These are phyloP conservation scores for Fusarium zealandicum DNA, from an alignment of 2,329 filamentous ascomycete species.

Conservation along the genomic window DNA sequence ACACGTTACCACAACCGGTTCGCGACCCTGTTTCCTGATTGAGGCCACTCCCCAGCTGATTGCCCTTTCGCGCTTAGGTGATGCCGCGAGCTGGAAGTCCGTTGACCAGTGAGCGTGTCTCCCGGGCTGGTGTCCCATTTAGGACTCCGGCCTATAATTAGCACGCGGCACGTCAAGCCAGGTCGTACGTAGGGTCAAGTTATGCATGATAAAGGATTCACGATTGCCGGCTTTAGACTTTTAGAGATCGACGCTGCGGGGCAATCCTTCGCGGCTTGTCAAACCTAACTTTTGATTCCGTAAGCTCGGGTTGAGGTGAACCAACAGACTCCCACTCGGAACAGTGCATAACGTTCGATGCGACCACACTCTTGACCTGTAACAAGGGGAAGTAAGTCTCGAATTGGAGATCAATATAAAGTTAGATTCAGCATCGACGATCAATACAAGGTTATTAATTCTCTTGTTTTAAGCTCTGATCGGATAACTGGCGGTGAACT, in stretches of 20 bases:
- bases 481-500: no score
- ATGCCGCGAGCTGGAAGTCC: slow-evolving; percentile 1
- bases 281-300: not conserved
- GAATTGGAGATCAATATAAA: no score
- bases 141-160: not conserved
- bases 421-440: no score
- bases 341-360: no score
- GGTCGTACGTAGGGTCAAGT: not conserved
- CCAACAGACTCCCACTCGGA: no score
- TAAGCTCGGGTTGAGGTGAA: no score
- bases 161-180: not conserved
- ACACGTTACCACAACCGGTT: slow-evolving; percentile 13
- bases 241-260: not conserved
- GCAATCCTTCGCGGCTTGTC: slow-evolving; percentile 11
- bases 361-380: no score
- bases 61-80: not conserved
- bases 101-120: not conserved
- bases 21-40: no score
- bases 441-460: no score
- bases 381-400: no score
- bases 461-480: no score
- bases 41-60: slow-evolving; percentile 7
- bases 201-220: not conserved
- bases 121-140: not conserved
- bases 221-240: slow-evolving; percentile 1